Evolutionary conservation across 176 grass and related monocot genomes (phyloP), one percentile per base, ranked within the genome.

Genomic region (Triticum turgidum): DNA sequence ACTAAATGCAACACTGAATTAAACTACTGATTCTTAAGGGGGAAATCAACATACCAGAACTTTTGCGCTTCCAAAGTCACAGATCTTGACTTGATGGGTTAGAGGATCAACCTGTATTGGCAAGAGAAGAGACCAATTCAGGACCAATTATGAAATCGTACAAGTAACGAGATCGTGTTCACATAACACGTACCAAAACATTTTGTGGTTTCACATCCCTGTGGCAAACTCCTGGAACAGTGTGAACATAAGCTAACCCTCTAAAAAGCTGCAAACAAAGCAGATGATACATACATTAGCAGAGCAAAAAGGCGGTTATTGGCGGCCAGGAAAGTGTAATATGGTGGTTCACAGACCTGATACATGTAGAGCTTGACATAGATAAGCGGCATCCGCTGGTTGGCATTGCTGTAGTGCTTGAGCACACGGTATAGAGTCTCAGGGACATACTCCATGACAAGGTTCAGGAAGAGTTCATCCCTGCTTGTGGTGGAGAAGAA

Each of bases 51-150:
- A 24, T 94, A 99, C 97, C 92, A 99, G 87, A 63, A 99, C 84
- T 90, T 99, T 99, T 29, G 97, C 97, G 45, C 97, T 99, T 78
- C 97, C 97, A 91, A 99, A 99, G 89, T 99, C 97, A 90, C 97
- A 99, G 27, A 99, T 78, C 82, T 99, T 99, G 65, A 99, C 94
- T 96, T 99, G 97, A 81, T 99, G 97, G 65, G 97, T 99, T 4
- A 99, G 92, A 62, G 97, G 97, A 82, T 99, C 94, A 58, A 99
- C 97, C 97, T 99, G 81, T 49, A 78, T 58, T 44, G 20, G 65
- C 83, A 73, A 82, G 78, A 73, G 24, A 65, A 29, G 52, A 82
- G 83, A 82, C 42, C 56, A 82, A n/a, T 65, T 86, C 82, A 88
- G 11, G 78, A 88, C 41, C 15, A 44, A 25, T 30, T 44, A 90